A percentile compares a stretch with the other conserved stretches of the same genome.
These are phyloP conservation scores for Monosporascus sp. DNA, from an alignment of 2,329 filamentous ascomycete species.

Conservation along the genomic window DNA sequence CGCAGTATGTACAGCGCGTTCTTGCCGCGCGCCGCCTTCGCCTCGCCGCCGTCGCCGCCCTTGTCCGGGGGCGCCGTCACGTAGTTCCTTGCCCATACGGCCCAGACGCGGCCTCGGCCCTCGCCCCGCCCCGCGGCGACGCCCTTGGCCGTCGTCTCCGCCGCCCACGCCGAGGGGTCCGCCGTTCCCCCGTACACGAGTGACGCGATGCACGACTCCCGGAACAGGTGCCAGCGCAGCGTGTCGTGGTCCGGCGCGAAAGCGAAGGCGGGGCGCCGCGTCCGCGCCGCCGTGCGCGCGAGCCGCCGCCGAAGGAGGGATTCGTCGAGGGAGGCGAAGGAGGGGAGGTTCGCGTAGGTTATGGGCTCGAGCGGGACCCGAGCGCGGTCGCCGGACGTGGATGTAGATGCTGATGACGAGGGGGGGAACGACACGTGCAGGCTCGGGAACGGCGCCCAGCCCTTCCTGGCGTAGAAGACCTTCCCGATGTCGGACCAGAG, in stretches of 20 bases:
- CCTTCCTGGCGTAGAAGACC: conserved; percentile 69
- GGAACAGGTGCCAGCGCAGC: conserved; percentile 70
- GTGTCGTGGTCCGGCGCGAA: conserved; percentile 62
- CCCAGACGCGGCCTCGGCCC: conserved; percentile 59
- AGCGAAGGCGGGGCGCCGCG: conserved; percentile 52
- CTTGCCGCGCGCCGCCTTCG: conserved; percentile 39
- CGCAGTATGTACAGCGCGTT: conserved; percentile 68
- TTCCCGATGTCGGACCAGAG: conserved; percentile 85
- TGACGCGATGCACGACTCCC: conserved; percentile 72
- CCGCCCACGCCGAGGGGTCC: conserved; percentile 5
- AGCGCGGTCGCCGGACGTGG: conserved; percentile 7
- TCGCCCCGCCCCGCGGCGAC: conserved; percentile 35
- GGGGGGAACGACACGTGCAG: conserved; percentile 62
- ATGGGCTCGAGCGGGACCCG: conserved; percentile 32
- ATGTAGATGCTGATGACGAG: conserved; percentile 18
- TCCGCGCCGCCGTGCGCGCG: conserved; percentile 24
- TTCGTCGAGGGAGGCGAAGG: conserved; percentile 61
- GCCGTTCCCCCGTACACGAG: conserved; percentile 44
- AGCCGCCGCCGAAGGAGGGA: conserved; percentile 51
- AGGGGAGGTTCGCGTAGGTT: conserved; percentile 52
- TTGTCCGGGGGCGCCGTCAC: conserved; percentile 31
- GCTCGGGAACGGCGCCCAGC: conserved; percentile 72
- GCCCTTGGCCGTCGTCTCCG: conserved; percentile 58
- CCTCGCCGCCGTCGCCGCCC: conserved; percentile 27
- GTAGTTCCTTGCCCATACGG: conserved; percentile 65